Evolutionary conservation across 2,329 filamentous ascomycete genomes (phyloP).

Genomic region (Cladophialophora yegresii): DNA sequence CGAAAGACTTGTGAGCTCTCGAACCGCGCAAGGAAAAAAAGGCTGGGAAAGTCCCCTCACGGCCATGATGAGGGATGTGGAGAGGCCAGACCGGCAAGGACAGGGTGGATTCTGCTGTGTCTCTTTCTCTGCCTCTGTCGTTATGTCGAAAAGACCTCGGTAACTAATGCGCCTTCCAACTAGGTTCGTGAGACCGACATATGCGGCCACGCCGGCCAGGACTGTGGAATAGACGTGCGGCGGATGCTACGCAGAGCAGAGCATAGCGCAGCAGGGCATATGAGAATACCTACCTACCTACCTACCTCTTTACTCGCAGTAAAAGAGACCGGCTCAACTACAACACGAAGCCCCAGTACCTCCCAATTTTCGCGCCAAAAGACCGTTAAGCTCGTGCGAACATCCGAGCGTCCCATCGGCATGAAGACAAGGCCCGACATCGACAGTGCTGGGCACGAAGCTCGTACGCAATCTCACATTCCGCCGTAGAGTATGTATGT

Average conservation of each 20-base stretch:
- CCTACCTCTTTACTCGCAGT: background rate
- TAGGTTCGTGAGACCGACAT: slow-evolving; percentile 81
- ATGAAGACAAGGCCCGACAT: background rate
- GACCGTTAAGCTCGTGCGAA: background rate
- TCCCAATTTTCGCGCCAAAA: background rate
- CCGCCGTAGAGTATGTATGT: background rate
- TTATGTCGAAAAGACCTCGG: background rate
- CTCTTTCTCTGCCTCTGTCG: background rate
- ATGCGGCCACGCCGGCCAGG: slow-evolving; percentile 68
- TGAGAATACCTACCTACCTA: background rate
- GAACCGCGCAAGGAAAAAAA: no score
- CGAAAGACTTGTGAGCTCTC: background rate
- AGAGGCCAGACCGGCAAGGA: background rate
- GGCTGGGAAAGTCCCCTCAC: background rate
- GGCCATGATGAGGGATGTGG: background rate
- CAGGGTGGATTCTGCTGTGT: background rate
- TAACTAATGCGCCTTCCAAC: background rate
- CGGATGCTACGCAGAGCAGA: background rate
- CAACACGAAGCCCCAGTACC: background rate
- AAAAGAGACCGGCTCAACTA: background rate
- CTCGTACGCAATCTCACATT: background rate
- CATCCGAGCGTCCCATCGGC: background rate
- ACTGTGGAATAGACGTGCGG: slow-evolving; percentile 56
- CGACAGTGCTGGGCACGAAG: background rate
- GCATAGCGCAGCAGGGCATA: background rate